Evolutionary conservation across 176 grass and related monocot genomes (phyloP).

Genomic region (Ampelocalamus luodianensis): DNA sequence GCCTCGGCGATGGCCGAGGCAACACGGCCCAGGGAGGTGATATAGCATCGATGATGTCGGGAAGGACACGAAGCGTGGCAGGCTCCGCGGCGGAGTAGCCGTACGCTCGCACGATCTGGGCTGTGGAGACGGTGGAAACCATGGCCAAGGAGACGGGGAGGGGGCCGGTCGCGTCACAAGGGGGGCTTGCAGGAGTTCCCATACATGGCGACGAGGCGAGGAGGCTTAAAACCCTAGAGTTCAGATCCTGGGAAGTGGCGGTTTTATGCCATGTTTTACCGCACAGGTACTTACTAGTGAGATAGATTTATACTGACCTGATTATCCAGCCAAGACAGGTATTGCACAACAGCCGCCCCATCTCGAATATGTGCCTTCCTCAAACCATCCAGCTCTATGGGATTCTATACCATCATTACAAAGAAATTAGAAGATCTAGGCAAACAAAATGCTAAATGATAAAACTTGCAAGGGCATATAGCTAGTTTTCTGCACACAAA

Average conservation of each 20-base stretch:
- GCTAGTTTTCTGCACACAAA: background rate
- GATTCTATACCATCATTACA: slow-evolving; percentile 69
- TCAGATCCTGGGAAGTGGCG: slow-evolving; percentile 6
- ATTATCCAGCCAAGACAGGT: slow-evolving; percentile 90
- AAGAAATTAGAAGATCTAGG: slow-evolving; percentile 38
- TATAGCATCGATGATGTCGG: slow-evolving; percentile 50
- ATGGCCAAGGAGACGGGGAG: slow-evolving; percentile 8
- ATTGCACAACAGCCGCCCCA: slow-evolving; percentile 90
- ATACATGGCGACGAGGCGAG: slow-evolving; percentile 51
- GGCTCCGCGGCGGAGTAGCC: slow-evolving; percentile 55
- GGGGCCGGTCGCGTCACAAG: background rate
- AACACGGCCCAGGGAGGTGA: slow-evolving; percentile 52
- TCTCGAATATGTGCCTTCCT: slow-evolving; percentile 94
- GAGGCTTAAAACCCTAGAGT: slow-evolving; percentile 31
- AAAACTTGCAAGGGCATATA: slow-evolving; percentile 10
- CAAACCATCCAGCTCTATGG: slow-evolving; percentile 79
- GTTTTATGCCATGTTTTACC: slow-evolving; percentile 40
- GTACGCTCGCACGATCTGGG: slow-evolving; percentile 46
- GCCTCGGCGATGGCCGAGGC: slow-evolving; percentile 49
- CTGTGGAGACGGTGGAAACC: slow-evolving; percentile 44
- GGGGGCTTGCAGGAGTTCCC: slow-evolving; percentile 40
- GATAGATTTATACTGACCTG: slow-evolving; percentile 58
- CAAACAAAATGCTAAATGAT: slow-evolving; percentile 8
- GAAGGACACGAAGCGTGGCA: slow-evolving; percentile 47
- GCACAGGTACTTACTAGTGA: background rate